These are phyloP conservation scores for Luvunga scandens DNA, from an alignment of 345 rosid species.

Conservation along the genomic window DNA sequence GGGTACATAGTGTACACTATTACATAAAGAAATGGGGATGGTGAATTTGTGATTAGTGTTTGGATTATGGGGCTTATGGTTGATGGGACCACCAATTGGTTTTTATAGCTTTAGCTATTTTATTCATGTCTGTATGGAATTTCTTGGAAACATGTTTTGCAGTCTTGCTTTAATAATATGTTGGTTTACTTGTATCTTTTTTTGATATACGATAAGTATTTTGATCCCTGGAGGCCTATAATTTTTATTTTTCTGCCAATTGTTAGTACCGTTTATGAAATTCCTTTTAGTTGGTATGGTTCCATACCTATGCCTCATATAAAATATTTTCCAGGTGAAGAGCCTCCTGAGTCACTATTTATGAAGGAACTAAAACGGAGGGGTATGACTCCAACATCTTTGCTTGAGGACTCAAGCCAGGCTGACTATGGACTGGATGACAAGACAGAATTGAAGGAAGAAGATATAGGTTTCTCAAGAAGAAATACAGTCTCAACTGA, in stretches of 20 bases:
- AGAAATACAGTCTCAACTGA: slow-evolving; percentile 69
- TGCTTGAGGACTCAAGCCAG: slow-evolving; percentile 63
- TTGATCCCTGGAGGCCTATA: background rate
- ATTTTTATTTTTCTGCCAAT: background rate
- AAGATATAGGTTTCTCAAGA: slow-evolving; percentile 43
- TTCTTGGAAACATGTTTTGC: background rate
- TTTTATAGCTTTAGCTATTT: background rate
- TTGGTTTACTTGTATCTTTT: background rate
- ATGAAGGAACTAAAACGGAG: slow-evolving; percentile 91
- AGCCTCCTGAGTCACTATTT: slow-evolving; percentile 88
- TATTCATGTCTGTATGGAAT: background rate
- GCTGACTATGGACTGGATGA: slow-evolving; percentile 46
- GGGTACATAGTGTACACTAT: background rate
- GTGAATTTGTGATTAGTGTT: background rate
- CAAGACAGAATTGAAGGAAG: slow-evolving; percentile 50
- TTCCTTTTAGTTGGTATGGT: background rate
- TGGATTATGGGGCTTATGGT: background rate
- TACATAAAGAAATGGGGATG: background rate
- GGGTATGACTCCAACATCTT: slow-evolving; percentile 87
- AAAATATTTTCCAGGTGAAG: slow-evolving; percentile 59
- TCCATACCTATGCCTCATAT: slow-evolving; percentile 10
- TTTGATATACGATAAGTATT: background rate
- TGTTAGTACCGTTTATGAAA: background rate
- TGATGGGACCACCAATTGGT: background rate
- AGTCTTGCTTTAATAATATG: background rate